Evolutionary conservation across 257 asterid genomes (phyloP), one percentile per base, ranked within the genome.

Genomic region (Primulina huaijiensis): DNA sequence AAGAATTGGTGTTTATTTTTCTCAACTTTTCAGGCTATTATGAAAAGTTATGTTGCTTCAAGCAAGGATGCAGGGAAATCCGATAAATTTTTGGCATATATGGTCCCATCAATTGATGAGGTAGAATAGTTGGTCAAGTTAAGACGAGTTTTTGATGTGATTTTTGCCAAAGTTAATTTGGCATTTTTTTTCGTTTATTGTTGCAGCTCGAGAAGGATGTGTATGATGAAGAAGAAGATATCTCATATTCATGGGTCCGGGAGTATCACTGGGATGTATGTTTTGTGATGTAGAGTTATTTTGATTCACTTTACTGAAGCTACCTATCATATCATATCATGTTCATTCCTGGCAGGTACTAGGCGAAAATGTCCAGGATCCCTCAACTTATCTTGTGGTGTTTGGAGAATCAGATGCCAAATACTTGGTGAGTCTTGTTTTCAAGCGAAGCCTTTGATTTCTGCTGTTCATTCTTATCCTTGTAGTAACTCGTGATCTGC

Each of bases 201-300:
- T 78, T 68, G 73, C 96, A 94, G 99, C 78, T 89, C 8, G 85
- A 85, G 71, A 94, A 94, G 90, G 96, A 94, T 81, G 85, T 90
- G 71, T 86, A 80, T 37, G 95, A 91, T 72, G 97, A 91, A 68
- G 84, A 76, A 34, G 97, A 91, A 85, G 99, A 94, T 78, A 77
- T 85, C 59, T 78, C 95, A 16, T 91, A 88, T 78, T 77, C 97
- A 23, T 94, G 97, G 97, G 74, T 94, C 76, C 96, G 97, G 56
- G 96, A 89, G 74, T 94, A 94, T 80, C 91, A 91, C 79, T 94
- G 89, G 85, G 97, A 94, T 80, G 97, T 91, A 86, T 21, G 96
- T 79, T 60, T 56, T 72, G 60, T 71, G 3, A 58, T 62, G 50
- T 65, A 12, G 67, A 37, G 59, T 58, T 30, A 60, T 65, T n/a